phyloP scores from a whole-genome alignment of 768 basidiomycete genomes.

The Suillus lakei region DNA sequence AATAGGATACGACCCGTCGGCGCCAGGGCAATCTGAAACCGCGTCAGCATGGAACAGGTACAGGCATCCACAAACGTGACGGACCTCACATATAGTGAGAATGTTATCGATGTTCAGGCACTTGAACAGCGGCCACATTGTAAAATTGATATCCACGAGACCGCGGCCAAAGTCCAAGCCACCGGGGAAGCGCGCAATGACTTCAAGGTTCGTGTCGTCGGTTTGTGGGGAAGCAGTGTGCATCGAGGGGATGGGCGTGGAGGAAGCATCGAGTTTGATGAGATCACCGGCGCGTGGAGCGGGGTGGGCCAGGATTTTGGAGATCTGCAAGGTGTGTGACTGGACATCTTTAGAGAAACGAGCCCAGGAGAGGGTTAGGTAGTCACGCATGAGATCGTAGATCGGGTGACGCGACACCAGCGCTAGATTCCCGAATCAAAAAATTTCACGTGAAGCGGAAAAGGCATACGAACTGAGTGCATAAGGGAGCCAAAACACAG shows the following conservation, averaged over 20 bases:
- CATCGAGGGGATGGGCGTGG: conserved; percentile 54
- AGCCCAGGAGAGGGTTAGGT: conserved; percentile 94
- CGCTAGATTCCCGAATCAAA: conserved; percentile 46
- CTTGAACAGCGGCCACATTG: conserved; percentile 97
- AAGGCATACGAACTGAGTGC: conserved; percentile 69
- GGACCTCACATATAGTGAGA: conserved; percentile 87
- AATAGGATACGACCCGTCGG: conserved; percentile 89
- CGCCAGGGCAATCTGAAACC: conserved; percentile 74
- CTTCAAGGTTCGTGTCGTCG: conserved; percentile 66
- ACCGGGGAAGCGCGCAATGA: conserved; percentile 91
- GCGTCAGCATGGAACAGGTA: neutral
- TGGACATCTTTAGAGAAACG: conserved; percentile 94
- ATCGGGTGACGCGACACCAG: conserved; percentile 92
- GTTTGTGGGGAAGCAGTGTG: conserved; percentile 15
- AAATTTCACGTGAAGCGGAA: conserved; percentile 9
- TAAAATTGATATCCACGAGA: conserved; percentile 92
- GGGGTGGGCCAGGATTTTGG: conserved; percentile 85
- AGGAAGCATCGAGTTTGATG: conserved; percentile 84
- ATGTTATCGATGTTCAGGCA: conserved; percentile 93
- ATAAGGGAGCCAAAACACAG: conserved; percentile 95
- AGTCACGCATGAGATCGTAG: conserved; percentile 95
- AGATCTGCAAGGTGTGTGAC: conserved; percentile 88
- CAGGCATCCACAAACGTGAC: conserved; percentile 1
- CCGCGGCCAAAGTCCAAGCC: conserved; percentile 92
- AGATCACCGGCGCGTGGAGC: conserved; percentile 88